Base-by-base conservation (phyloP, 2,329 filamentous ascomycete species). In the Emydomyces testavorans region DNA sequence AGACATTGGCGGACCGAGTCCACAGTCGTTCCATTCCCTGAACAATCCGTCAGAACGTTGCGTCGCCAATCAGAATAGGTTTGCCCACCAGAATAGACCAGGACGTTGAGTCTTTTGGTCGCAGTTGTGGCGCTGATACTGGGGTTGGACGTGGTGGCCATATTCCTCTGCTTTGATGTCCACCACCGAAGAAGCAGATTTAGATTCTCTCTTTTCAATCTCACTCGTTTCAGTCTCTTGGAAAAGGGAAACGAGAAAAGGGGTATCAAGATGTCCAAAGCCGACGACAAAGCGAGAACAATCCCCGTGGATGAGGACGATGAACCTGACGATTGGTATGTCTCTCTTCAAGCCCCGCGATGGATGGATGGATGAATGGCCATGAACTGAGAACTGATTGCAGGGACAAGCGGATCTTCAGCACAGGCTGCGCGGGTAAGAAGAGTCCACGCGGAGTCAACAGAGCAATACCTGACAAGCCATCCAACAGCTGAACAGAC, bases 371-470 rank as follows among this genome's bases (percentile, higher is more conserved):
- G 11, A n/a, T 28, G 16, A 7, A 15, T 13, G 13, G 24, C 16
- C 34, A n/a, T 46, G 43, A 18, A 31, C 50, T 58, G 58, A 56
- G 57, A 52, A 56, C 52, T 49, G 8, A 16, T 34, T 57, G 50
- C 63, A 96, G 90, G 90, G 89, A 96, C 72, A 90, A 94, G 76
- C 78, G 92, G 62, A 96, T 96, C 66, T 94, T 87, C 72, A 94
- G 87, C 72, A 96, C 90, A 2, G 92, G 90, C 50, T 96, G 90
- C 62, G 79, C 88, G 67, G 82, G 90, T 94, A 70, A 62, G 71
- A 10, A 42, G 21, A 50, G 40, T n/a, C 34, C 23, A n/a, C 5
- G 13, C 40, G 21, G n/a, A 16, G 39, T 10, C 13, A 39, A 28
- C 11, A 48, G 6, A 42, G 21, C 11, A 45, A 15, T 24, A 36